These are phyloP conservation scores for Heterobasidion annosum DNA, from an alignment of 1,284 basidiomycete species.

Conservation along the genomic window DNA sequence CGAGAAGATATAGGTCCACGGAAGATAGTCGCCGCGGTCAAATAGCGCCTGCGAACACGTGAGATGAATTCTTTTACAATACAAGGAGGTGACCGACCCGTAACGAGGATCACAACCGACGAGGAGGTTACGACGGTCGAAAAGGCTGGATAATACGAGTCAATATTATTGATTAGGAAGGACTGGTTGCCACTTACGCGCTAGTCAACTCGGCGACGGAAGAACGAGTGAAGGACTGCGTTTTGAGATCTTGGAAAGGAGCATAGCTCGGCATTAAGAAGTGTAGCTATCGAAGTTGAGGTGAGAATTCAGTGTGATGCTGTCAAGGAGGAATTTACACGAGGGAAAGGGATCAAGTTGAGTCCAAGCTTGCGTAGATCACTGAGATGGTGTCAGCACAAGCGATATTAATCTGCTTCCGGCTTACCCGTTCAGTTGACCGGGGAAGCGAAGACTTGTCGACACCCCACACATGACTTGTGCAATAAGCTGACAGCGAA, in stretches of 20 bases:
- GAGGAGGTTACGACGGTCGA: conserved; percentile 73
- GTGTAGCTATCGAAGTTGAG: conserved; percentile 48
- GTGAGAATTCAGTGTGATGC: not conserved
- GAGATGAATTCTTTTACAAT: not conserved
- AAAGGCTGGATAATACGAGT: conserved; percentile 39
- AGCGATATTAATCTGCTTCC: not conserved
- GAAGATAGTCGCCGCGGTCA: conserved; percentile 86
- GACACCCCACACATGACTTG: conserved; percentile 88
- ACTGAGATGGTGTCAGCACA: conserved; percentile 28
- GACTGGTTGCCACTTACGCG: conserved; percentile 32
- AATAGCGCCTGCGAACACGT: conserved; percentile 30
- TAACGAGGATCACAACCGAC: conserved; percentile 81
- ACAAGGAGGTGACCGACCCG: conserved; percentile 40
- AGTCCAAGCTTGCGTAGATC: conserved; percentile 90
- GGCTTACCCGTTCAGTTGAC: conserved; percentile 79
- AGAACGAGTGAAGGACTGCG: conserved; percentile 53
- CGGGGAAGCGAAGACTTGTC: conserved; percentile 89
- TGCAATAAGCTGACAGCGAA: conserved; percentile 49
- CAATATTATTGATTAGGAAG: not conserved
- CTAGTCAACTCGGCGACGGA: conserved; percentile 64
- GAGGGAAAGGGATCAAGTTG: conserved; percentile 91
- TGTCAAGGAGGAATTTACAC: conserved; percentile 36
- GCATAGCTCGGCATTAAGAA: conserved; percentile 89
- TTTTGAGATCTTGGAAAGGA: conserved; percentile 62
- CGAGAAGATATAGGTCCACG: conserved; percentile 74